These are phyloP conservation scores for Uromyces viciae-fabae DNA, from an alignment of 1,284 basidiomycete genomes.

Conservation along the genomic window DNA sequence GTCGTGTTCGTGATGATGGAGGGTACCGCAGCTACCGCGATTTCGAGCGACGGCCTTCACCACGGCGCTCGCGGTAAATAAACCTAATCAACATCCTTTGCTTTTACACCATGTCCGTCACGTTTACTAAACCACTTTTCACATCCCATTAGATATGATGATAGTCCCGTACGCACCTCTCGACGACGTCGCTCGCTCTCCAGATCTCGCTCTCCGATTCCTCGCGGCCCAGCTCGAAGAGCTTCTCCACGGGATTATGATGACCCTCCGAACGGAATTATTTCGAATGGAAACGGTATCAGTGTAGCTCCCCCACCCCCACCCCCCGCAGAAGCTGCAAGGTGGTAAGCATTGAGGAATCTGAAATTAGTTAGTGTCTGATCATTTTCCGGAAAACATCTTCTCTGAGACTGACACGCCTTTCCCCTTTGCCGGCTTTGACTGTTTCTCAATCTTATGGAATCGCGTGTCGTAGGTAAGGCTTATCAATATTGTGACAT, in stretches of 20 bases:
- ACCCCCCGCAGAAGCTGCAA: conserved; percentile 38
- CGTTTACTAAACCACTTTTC: not conserved
- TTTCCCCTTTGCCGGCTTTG: too few relatives aligned
- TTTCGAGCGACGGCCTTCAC: conserved; percentile 25
- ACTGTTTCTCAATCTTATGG: too few relatives aligned
- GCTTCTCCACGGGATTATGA: conserved; percentile 36
- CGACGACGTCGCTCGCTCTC: conserved; percentile 31
- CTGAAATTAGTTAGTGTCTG: not conserved
- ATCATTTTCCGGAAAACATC: not conserved
- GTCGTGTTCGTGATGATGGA: conserved; percentile 23
- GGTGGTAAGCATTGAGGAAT: conserved; percentile 25
- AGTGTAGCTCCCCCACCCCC: conserved; percentile 30
- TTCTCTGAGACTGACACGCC: not conserved
- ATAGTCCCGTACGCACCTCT: conserved; percentile 14
- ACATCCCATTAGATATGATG: conserved; percentile 23
- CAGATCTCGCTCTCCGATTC: conserved; percentile 31
- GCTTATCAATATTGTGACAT: not conserved
- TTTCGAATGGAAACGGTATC: conserved; percentile 36
- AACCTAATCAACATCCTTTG: not conserved
- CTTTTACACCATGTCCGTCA: not conserved
- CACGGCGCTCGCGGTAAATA: conserved; percentile 35
- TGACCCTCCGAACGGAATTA: conserved; percentile 15
- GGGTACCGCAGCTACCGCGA: conserved; percentile 33
- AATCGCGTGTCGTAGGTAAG: not conserved
- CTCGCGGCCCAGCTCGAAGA: conserved; percentile 14